Conservation (phyloP, 805 yeast genomes). For the Candida awuae region DNA sequence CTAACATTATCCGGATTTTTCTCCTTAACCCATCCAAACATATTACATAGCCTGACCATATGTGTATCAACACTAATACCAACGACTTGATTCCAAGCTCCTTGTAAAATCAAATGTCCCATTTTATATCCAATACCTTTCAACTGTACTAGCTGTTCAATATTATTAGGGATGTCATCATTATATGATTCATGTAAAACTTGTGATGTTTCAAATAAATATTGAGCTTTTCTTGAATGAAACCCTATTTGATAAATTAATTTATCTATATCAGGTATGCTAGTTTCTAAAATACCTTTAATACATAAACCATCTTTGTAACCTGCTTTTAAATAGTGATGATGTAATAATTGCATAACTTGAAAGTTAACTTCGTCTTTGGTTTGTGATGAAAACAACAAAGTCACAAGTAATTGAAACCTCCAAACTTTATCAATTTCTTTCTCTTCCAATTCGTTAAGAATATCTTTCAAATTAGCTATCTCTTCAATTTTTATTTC, state of each 20-base stretch:
- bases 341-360: conserved; percentile 59
- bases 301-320: conserved; percentile 47
- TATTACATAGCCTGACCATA: conserved; percentile 66
- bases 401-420: conserved; percentile 67
- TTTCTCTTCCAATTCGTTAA: conserved; percentile 8
- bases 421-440: conserved; percentile 37
- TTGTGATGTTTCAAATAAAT: conserved; percentile 52
- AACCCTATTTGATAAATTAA: conserved; percentile 80
- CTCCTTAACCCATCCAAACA: conserved; percentile 69
- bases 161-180: conserved; percentile 67
- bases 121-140: conserved; percentile 97
- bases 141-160: conserved; percentile 54
- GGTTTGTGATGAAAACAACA: conserved; percentile 88
- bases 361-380: conserved; percentile 77
- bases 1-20: conserved; percentile 74
- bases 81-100: conserved; percentile 66
- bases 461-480: not conserved
- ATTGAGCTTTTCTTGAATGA: conserved; percentile 70
- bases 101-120: conserved; percentile 76
- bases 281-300: conserved; percentile 42
- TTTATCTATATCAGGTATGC: conserved; percentile 51
- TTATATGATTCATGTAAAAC: conserved; percentile 41
- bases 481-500: conserved; percentile 7
- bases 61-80: conserved; percentile 97
- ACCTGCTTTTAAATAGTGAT: conserved; percentile 33